Evolutionary conservation across 2,329 filamentous ascomycete species (phyloP), one percentile per base, ranked within the genome.

Genomic region (Pestalotiopsis sp.): DNA sequence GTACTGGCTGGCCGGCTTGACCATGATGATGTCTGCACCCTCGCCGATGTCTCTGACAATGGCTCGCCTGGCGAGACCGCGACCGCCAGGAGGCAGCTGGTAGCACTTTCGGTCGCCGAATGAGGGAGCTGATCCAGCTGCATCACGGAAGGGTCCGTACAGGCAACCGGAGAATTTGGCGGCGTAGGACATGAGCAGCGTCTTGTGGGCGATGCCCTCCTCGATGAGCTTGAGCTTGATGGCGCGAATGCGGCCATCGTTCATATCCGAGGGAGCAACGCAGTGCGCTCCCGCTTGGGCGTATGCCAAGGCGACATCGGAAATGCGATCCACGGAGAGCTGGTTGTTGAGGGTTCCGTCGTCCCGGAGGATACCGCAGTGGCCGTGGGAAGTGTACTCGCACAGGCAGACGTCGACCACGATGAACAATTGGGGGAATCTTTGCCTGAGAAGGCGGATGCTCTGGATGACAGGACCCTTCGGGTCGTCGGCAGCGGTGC

Each of bases 221-320:
- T 98, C 95, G 69, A 98, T 98, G 71, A 99, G 86, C 85, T 98
- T 98, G 67, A 98, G 88, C 86, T 99, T 99, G 81, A 99, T 99
- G 70, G 95, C 95, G 69, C 95, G 93, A 76, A 99, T 97, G 72
- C 96, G 92, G 36, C 96, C 96, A 79, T 99, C 96, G 80, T 98
- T 99, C 96, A 99, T 99, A 80, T 99, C 96, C 1, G 94, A 97
- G 2, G 96, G 96, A 0, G 96, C 96, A 36, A 99, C 94, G 80
- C 95, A 98, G 82, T 99, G 96, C 0, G 95, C 96, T 68, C 96
- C 96, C 17, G 96, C 96, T 76, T 92, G 88, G n/a, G 96, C 96
- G 79, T 99, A 99, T 41, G 95, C 93, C 72, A 98, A 87, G n/a
- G 96, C 95, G n/a, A 98, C 95, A 79, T 98, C 95, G 3, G 93